Conservation (phyloP, 2,329 filamentous ascomycete species). For the Dryadomyces quercivorus region DNA sequence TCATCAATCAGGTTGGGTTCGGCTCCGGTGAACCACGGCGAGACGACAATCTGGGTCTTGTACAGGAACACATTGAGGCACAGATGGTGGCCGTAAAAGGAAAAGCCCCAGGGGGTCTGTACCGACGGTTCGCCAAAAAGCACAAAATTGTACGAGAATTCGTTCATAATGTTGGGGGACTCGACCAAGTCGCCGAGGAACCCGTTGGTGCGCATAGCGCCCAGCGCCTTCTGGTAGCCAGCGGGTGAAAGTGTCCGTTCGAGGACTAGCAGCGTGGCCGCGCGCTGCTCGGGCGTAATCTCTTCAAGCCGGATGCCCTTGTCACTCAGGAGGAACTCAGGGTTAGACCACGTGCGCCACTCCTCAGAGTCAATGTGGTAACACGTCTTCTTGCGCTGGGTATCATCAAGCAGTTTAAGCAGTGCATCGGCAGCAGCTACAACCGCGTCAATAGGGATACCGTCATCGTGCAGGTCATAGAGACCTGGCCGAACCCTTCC, state of each 20-base stretch:
- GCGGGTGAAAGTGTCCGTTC: constrained; percentile 49
- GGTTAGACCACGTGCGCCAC: constrained; percentile 61
- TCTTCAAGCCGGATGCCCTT: constrained; percentile 63
- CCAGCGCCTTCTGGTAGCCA: constrained; percentile 57
- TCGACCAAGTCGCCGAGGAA: constrained; percentile 60
- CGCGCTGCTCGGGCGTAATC: constrained; percentile 25
- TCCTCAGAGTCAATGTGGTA: constrained; percentile 58
- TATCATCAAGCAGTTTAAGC: constrained; percentile 30
- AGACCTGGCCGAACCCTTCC: constrained; percentile 40
- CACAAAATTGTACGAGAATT: constrained; percentile 65
- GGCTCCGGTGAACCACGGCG: constrained; percentile 68
- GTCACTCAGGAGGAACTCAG: constrained; percentile 57
- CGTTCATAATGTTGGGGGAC: constrained; percentile 53
- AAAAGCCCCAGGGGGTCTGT: constrained; percentile 54
- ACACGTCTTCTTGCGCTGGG: constrained; percentile 33
- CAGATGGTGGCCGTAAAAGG: constrained; percentile 69
- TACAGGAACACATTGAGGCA: constrained; percentile 61
- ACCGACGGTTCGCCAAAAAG: constrained; percentile 53
- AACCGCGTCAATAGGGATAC: constrained; percentile 45
- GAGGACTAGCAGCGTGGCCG: constrained; percentile 43
- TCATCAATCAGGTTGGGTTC: constrained; percentile 65
- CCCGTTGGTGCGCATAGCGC: constrained; percentile 62
- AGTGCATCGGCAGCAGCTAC: constrained; percentile 35
- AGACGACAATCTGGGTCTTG: constrained; percentile 51
- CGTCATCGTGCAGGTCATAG: constrained; percentile 51